Evolutionary conservation across 208 protist genomes (phyloP).

Genomic region (Crithidia thermophila): DNA sequence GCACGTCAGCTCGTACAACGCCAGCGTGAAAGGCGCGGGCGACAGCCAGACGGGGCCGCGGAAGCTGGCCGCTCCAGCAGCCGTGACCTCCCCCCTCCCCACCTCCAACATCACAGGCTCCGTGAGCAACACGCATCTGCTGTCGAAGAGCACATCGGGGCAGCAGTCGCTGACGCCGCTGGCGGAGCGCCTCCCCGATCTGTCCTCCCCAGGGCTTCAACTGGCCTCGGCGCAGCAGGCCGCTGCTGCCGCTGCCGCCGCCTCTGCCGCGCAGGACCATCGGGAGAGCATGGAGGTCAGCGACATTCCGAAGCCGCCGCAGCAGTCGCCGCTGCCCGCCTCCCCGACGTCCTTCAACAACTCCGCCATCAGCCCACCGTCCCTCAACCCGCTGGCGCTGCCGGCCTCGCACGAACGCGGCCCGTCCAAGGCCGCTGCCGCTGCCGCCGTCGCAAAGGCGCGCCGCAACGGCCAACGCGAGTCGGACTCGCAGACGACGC

Average conservation of each 20-base stretch:
- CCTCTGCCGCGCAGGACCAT: background rate
- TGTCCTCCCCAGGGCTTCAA: conserved; percentile 11
- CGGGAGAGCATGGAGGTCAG: conserved; percentile 3
- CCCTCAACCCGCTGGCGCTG: conserved; percentile 12
- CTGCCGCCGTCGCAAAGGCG: background rate
- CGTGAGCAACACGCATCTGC: too few species aligned
- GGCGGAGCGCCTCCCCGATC: conserved; percentile 20
- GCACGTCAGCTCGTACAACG: background rate
- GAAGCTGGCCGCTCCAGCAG: too few species aligned
- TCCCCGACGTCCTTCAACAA: conserved; percentile 16
- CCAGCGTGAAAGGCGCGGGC: background rate
- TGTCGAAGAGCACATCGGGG: background rate
- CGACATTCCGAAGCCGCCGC: conserved; percentile 11
- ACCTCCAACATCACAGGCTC: too few species aligned
- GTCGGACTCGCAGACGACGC: conserved; percentile 3
- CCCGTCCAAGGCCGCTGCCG: background rate
- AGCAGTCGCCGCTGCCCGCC: background rate
- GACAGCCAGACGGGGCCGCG: background rate
- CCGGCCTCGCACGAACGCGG: background rate
- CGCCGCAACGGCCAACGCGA: conserved; percentile 5
- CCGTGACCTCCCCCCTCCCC: too few species aligned
- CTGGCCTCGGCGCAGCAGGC: background rate
- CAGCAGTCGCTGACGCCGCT: conserved; percentile 1
- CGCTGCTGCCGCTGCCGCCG: background rate
- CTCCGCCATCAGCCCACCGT: background rate